These are phyloP conservation scores for Termitomyces bulborhizus DNA, from an alignment of 768 basidiomycete genomes.

Conservation along the genomic window DNA sequence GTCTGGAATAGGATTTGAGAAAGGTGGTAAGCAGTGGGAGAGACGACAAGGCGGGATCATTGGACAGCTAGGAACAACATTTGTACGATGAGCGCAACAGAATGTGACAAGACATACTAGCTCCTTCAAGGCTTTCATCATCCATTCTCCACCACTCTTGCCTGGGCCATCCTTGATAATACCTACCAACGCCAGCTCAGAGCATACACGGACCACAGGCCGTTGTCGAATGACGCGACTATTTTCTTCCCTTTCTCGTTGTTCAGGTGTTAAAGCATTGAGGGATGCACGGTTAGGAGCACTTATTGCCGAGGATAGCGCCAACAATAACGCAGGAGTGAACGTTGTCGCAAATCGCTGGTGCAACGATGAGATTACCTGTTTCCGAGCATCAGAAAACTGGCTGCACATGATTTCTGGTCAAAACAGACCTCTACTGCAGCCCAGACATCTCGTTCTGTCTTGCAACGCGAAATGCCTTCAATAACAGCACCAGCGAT, in stretches of 20 bases:
- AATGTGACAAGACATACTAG: slow-evolving; percentile 47
- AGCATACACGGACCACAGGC: slow-evolving; percentile 78
- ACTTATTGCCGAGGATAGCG: slow-evolving; percentile 51
- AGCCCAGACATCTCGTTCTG: slow-evolving; percentile 86
- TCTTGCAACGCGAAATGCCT: slow-evolving; percentile 82
- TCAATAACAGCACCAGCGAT: slow-evolving; percentile 84
- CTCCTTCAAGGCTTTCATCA: slow-evolving; percentile 83
- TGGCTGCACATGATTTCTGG: not conserved
- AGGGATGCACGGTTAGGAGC: slow-evolving; percentile 54
- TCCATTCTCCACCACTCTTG: slow-evolving; percentile 78
- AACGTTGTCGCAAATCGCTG: slow-evolving; percentile 79
- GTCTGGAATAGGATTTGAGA: slow-evolving; percentile 85
- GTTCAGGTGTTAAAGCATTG: slow-evolving; percentile 59
- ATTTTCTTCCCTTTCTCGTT: slow-evolving; percentile 89
- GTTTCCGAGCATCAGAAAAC: not conserved
- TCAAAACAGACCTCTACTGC: slow-evolving; percentile 73
- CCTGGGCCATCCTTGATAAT: slow-evolving; percentile 68
- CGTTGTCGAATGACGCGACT: slow-evolving; percentile 76
- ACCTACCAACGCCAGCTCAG: slow-evolving; percentile 86
- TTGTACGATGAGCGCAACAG: slow-evolving; percentile 4
- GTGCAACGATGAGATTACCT: slow-evolving; percentile 89
- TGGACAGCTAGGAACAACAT: slow-evolving; percentile 56
- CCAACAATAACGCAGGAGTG: slow-evolving; percentile 61
- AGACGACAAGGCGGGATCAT: slow-evolving; percentile 81
- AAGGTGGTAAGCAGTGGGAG: slow-evolving; percentile 89